Evolutionary conservation across 2,329 filamentous ascomycete species (phyloP).

Genomic region (Biscogniauxia mediterranea): DNA sequence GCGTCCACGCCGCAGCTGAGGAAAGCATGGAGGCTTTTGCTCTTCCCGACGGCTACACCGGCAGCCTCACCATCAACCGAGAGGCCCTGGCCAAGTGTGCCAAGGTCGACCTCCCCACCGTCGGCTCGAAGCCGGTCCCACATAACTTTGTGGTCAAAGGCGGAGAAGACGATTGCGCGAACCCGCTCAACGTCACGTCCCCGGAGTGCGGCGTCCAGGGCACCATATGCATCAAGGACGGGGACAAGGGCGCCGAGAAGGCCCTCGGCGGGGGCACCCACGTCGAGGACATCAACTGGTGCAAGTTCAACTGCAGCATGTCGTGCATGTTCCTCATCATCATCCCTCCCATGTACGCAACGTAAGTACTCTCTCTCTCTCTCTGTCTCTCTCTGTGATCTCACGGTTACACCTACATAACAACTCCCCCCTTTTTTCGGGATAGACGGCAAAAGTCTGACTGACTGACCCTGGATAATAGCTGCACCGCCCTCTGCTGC

Average conservation of each 20-base stretch:
- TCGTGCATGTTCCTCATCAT: not conserved
- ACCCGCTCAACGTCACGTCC: not conserved
- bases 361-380: not conserved
- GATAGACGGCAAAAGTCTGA: not conserved
- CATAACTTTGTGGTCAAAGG: not conserved
- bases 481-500: not conserved
- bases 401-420: not conserved
- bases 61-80: not conserved
- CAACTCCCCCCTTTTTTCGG: not conserved
- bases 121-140: not conserved
- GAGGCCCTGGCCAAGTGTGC: not conserved
- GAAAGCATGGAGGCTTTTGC: not conserved
- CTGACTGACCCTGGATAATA: not conserved
- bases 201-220: not conserved
- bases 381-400: not conserved
- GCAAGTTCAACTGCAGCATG: not conserved
- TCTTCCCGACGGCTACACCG: not conserved
- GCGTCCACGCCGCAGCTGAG: not conserved
- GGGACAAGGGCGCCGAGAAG: not conserved
- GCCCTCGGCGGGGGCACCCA: not conserved
- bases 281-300: not conserved
- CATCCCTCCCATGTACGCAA: not conserved
- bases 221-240: not conserved
- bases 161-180: not conserved
- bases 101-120: not conserved